Evolutionary conservation across 371 early-diverging fungal species (phyloP), one percentile per base, ranked within the genome.

Genomic region (Circinella umbellata): DNA sequence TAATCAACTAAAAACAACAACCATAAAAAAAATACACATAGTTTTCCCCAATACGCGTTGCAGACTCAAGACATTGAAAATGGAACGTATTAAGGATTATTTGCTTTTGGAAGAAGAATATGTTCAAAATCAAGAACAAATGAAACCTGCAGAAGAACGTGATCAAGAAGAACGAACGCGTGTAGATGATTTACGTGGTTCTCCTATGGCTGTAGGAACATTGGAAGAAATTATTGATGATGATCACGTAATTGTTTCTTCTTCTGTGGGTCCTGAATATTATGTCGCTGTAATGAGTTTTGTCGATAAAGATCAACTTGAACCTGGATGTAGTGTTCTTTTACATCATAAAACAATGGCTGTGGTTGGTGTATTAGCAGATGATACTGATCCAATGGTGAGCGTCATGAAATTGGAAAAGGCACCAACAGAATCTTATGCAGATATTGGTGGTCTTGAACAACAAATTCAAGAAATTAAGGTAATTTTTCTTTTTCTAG

Each of bases 221-320:
- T 87, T 99, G 63, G 99, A 99, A 82, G 99, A 99, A 81, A 99
- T 99, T 72, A 97, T 99, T 80, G 99, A 99, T 79, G 99, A 99
- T 75, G 95, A 99, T 80, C 99, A 99, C 79, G 99, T 99, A 49
- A 99, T 99, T 78, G 96, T 99, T 10, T 96, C 97, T 51, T 92
- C 96, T 13, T 88, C 95, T 37, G 90, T 95, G 34, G 99, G 99
- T 18, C 98, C 99, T 3, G 99, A 99, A 76, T 99, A 96, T 84
- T 99, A 99, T 74, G 99, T 99, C 34, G 92, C 91, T 72, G 97
- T 99, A 67, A 91, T 99, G 83, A 96, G 97, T 36, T 99, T 99
- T 83, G 99, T 99, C 1, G 99, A 99, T 83, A 98, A 98, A 85
- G 99, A 99, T 82, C 80, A 97, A 48, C 86, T 99, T 62, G 99